Evolutionary conservation across 352 stramenopile species (phyloP), one percentile per base, ranked within the genome.

Genomic region (Phytopythium montanum): DNA sequence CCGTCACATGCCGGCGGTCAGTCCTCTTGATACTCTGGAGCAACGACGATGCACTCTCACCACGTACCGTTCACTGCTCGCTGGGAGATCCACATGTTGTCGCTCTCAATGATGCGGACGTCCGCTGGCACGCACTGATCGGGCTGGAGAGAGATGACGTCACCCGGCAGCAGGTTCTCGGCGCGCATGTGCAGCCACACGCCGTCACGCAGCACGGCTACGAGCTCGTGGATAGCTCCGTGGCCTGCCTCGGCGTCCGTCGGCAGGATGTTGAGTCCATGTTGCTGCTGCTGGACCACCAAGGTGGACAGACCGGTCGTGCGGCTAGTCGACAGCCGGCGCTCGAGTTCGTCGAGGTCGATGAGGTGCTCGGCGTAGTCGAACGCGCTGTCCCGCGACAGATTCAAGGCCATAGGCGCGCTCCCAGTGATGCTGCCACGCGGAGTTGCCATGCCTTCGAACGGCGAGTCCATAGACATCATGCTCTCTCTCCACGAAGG

Each of bases 121-220:
- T 85, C 76, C 5, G 76, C 76, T 0, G 76, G 76, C 19, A 83
- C 76, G 33, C 76, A 85, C 56, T 83, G 76, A 13, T 66, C 66
- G 56, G 75, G 64, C 42, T 81, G 76, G 23, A 85, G 60, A 31
- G 71, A 70, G 52, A 85, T 77, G 23, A 85, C 58, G 53, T 85
- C 76, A 1, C 76, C 76, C 0, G 60, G 56, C 3, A 85, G 59
- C 34, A 85, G 56, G 49, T 82, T 85, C 56, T 85, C 76, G 13
- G 76, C 76, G 16, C 76, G 73, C 42, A 69, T 85, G 55, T 85
- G 76, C 51, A 85, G 75, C 76, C 76, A 85, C 28, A 58, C 75
- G 36, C 73, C 71, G 49, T 85, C 76, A 0, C 76, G 70, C 31
- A 85, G 62, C 55, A 85, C 76, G 14, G 62, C 76, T 3, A 85